Conservation (phyloP, 106 monocot genomes). For the Narthecium ossifragum region DNA sequence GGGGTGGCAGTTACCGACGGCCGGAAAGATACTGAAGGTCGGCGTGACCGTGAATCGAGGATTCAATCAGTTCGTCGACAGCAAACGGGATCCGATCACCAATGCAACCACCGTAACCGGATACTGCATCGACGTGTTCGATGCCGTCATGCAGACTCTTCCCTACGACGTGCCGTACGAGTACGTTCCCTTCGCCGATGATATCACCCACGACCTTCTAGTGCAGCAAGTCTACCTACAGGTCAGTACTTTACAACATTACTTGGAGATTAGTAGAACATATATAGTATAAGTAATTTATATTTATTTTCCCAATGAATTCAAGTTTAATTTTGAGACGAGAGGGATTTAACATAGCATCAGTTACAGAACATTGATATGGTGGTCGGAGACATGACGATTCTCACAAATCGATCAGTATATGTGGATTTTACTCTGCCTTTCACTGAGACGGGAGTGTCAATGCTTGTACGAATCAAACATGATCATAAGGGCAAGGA, state of each 20-base stretch:
- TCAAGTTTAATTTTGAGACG: background rate
- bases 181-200: slow-evolving; percentile 13
- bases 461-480: slow-evolving; percentile 22
- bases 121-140: slow-evolving; percentile 39
- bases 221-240: slow-evolving; percentile 31
- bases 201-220: slow-evolving; percentile 11
- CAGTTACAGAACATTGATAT: slow-evolving; percentile 31
- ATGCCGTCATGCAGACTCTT: slow-evolving; percentile 18
- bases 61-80: slow-evolving; percentile 16
- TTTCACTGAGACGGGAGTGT: slow-evolving; percentile 19
- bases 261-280: too few relatives aligned
- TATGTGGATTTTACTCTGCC: slow-evolving; percentile 35
- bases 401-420: slow-evolving; percentile 11
- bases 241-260: too few relatives aligned
- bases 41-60: slow-evolving; percentile 18
- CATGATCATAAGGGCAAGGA: slow-evolving; percentile 7
- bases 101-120: slow-evolving; percentile 17
- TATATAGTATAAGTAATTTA: too few relatives aligned
- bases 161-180: slow-evolving; percentile 29
- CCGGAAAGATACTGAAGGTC: slow-evolving; percentile 22
- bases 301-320: too few relatives aligned
- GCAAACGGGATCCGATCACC: slow-evolving; percentile 5
- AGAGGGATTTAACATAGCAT: too few relatives aligned
- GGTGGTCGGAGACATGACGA: slow-evolving; percentile 32
- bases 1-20: slow-evolving; percentile 21